Percentiles rank a stretch among this genome's conserved stretches.
phyloP scores from a whole-genome alignment of 345 rosid species.

The Theobroma cacao region DNA sequence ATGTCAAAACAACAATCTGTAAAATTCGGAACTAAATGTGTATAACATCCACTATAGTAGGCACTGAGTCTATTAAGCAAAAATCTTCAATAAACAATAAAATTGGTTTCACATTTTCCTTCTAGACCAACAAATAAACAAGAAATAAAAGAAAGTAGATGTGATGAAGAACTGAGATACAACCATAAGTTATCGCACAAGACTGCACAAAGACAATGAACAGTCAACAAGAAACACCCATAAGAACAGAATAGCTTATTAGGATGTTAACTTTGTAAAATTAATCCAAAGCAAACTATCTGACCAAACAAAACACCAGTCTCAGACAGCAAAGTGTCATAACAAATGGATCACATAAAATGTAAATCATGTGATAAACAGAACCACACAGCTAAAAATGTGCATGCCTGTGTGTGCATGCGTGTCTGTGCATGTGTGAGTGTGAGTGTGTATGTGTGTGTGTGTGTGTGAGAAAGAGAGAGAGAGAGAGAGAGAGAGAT shows the following conservation, averaged over 20 bases:
- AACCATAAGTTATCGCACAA: not conserved
- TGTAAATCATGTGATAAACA: not conserved
- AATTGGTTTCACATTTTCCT: not conserved
- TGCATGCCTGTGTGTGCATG: no score
- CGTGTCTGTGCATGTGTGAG: no score
- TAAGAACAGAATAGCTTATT: not conserved
- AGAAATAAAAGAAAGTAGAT: not conserved
- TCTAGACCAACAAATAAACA: constrained; percentile 7
- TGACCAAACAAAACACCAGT: not conserved
- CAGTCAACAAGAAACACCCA: not conserved
- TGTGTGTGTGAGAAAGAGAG: no score
- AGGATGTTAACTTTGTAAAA: not conserved
- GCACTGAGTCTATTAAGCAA: not conserved
- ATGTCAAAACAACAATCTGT: not conserved
- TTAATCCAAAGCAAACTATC: not conserved
- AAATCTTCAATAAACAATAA: not conserved
- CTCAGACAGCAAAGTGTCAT: not conserved
- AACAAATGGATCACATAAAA: not conserved
- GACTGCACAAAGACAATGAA: not conserved
- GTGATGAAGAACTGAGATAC: not conserved
- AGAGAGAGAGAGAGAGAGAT: not conserved
- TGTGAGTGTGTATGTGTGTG: no score
- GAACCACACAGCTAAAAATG: not conserved
- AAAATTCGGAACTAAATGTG: not conserved
- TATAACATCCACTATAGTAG: not conserved